Percentiles rank a stretch among this genome's conserved stretches.
Conservation (phyloP, 768 basidiomycete genomes). For the Stropharia rugosoannulata region DNA sequence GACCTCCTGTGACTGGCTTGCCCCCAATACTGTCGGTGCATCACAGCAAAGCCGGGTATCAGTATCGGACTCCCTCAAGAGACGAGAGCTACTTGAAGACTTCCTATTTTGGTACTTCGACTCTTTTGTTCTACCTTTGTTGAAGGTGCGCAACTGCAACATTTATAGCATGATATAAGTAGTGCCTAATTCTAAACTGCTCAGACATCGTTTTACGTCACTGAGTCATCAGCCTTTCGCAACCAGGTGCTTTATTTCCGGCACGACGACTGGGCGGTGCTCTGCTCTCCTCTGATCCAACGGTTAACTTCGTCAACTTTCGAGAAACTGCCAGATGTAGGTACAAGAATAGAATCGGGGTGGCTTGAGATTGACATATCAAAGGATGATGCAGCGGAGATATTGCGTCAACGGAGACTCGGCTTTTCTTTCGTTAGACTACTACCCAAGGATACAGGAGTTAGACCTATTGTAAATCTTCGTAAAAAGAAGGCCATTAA, state of each 20-base stretch:
- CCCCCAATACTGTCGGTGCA: constrained; percentile 38
- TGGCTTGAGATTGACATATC: neutral
- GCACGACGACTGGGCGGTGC: constrained; percentile 88
- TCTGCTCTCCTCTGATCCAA: constrained; percentile 81
- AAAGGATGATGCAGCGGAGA: constrained; percentile 62
- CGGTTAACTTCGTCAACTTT: constrained; percentile 74
- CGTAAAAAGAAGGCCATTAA: constrained; percentile 42
- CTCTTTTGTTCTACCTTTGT: constrained; percentile 73
- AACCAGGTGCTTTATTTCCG: constrained; percentile 89
- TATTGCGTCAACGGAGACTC: constrained; percentile 69
- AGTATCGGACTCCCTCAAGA: constrained; percentile 69
- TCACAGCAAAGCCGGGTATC: constrained; percentile 47
- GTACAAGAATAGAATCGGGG: constrained; percentile 8
- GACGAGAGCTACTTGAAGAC: constrained; percentile 80
- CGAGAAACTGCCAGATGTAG: constrained; percentile 64
- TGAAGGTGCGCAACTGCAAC: constrained; percentile 51
- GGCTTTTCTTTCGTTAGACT: constrained; percentile 87
- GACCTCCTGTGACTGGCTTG: constrained; percentile 79
- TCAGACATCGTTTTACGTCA: constrained; percentile 92
- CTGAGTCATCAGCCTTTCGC: constrained; percentile 84
- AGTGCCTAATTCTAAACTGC: neutral
- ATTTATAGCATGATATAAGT: no score
- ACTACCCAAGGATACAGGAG: constrained; percentile 92
- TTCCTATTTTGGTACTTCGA: constrained; percentile 96
- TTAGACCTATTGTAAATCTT: constrained; percentile 93